Conservation (phyloP, 2,329 filamentous ascomycete species). For the Boeremia lycopersici region DNA sequence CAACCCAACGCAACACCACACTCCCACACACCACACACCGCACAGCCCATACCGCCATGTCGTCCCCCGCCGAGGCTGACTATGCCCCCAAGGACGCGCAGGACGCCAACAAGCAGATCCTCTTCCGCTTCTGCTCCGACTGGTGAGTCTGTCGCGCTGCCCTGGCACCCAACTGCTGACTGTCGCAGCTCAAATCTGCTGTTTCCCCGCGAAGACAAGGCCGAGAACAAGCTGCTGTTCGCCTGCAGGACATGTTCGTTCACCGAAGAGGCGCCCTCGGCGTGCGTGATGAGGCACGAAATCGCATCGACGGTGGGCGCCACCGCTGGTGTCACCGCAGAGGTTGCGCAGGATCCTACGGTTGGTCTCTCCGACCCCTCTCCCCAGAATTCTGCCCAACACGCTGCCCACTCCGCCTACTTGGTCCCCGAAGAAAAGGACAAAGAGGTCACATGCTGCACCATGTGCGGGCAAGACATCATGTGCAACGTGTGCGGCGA, state of each 20-base stretch:
- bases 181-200: conserved; percentile 83
- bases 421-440: conserved; percentile 21
- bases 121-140: conserved; percentile 97
- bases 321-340: conserved; percentile 95
- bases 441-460: conserved; percentile 57
- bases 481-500: conserved; percentile 60
- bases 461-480: conserved; percentile 63
- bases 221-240: conserved; percentile 85
- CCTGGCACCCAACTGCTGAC: neutral
- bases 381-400: conserved; percentile 37
- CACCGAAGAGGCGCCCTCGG: conserved; percentile 81
- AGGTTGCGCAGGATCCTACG: conserved; percentile 97
- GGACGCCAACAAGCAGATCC: conserved; percentile 69
- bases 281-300: conserved; percentile 94
- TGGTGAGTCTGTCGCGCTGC: conserved; percentile 62
- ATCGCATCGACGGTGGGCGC: conserved; percentile 91
- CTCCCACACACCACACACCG: neutral
- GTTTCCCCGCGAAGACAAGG: conserved; percentile 92
- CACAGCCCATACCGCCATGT: conserved; percentile 35
- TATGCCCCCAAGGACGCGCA: conserved; percentile 19
- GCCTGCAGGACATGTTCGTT: conserved; percentile 95
- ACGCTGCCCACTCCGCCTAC: neutral
- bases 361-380: conserved; percentile 68
- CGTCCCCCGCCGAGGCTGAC: conserved; percentile 41
- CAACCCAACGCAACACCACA: neutral